Evolutionary conservation across 257 asterid genomes (phyloP), one percentile per base, ranked within the genome.

Genomic region (Haberlea rhodopensis): DNA sequence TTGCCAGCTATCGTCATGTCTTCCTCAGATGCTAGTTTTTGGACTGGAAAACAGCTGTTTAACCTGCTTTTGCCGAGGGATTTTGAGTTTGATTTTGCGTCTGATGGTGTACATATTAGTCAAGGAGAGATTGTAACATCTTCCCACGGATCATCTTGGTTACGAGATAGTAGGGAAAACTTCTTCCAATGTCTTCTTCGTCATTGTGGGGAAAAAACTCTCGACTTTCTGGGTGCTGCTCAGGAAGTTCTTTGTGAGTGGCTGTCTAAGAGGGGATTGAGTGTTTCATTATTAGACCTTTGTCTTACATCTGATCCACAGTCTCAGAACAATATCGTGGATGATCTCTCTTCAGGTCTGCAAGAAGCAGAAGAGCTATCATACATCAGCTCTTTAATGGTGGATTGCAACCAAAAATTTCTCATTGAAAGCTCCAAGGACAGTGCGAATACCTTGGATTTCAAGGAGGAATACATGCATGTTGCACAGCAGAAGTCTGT

Each of bases 1-100:
- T 62, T 54, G 71, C 91, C 96, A 19, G 86, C 95, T 67, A 25
- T 87, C 62, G 7, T 75, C 61, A 79, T 76, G 60, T 34, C 84
- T 51, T 65, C 81, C 43, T 25, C 69, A 4, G 62, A 68, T 27
- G 48, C 61, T 45, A 45, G 79, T 64, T 76, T 78, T 27, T 92
- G 97, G 97, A 90, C 99, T 0, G 97, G 99, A 45, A 86, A 87
- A 59, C 96, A 90, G 53, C 66, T 94, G 68, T 79, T 94, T 69
- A 74, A 87, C 76, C 79, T 63, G 60, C 86, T 90, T 57, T 76
- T 90, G 82, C 97, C 99, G 9, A 66, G 53, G 8, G 82, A 79
- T 71, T 81, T 89, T 66, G 83, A 81, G 23, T 92, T 79, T 67
- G 46, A 29, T 54, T 73, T 61, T 62, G 76, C 81, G 48, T 75